These are phyloP conservation scores for Ambrosiella beaveri DNA, from an alignment of 2,329 filamentous ascomycete genomes.

Conservation along the genomic window DNA sequence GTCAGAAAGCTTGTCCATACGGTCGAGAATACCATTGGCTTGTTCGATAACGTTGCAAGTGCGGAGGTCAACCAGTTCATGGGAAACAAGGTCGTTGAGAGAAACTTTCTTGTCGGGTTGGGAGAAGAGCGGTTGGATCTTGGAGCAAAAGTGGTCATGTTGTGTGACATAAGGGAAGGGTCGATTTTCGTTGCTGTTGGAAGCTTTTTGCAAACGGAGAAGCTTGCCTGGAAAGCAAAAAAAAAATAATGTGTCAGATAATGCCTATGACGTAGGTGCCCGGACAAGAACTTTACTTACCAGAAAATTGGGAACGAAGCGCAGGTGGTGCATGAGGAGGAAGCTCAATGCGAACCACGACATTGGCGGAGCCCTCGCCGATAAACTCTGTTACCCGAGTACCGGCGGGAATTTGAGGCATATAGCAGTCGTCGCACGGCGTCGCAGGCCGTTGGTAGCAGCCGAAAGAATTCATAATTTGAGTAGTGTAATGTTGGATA, in stretches of 20 bases:
- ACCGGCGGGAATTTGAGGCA: conserved; percentile 9
- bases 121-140: conserved; percentile 13
- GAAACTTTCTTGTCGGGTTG: conserved; percentile 26
- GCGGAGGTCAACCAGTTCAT: conserved; percentile 28
- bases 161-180: conserved; percentile 13
- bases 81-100: conserved; percentile 30
- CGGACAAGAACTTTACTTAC: conserved; percentile 18
- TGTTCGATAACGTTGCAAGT: conserved; percentile 24
- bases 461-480: background rate
- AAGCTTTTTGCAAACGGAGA: conserved; percentile 14
- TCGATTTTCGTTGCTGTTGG: conserved; percentile 12
- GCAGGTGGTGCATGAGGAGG: conserved; percentile 20
- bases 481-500: background rate
- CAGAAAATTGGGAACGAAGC: conserved; percentile 19
- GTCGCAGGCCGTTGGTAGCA: background rate
- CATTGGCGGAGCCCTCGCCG: conserved; percentile 60
- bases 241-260: background rate
- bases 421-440: background rate
- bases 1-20: conserved; percentile 24
- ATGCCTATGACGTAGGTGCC: background rate
- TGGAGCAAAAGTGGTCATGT: conserved; percentile 12
- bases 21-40: conserved; percentile 36
- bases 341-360: conserved; percentile 46
- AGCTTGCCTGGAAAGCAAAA: conserved; percentile 12
- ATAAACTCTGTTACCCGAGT: conserved; percentile 22